phyloP scores from a whole-genome alignment of 306 rosid genomes.

The Calophaca sinica region DNA sequence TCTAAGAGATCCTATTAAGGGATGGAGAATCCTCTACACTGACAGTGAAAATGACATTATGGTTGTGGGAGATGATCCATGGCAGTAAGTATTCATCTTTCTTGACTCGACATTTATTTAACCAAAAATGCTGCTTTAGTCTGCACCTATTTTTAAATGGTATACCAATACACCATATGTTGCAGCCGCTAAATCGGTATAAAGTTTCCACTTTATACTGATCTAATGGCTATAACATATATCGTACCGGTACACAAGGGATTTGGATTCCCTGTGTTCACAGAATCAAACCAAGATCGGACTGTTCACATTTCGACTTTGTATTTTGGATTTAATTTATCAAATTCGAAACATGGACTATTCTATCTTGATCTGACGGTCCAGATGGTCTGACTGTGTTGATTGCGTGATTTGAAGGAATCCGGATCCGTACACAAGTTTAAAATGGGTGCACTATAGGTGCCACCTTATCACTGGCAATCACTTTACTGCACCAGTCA shows the following conservation, averaged over 20 bases:
- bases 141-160: background rate
- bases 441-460: no score
- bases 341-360: no score
- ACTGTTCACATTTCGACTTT: no score
- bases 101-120: slow-evolving; percentile 22
- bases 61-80: slow-evolving; percentile 97
- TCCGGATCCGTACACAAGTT: no score
- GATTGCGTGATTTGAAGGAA: no score
- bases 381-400: no score
- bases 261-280: no score
- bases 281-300: no score
- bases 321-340: no score
- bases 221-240: background rate
- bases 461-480: slow-evolving; percentile 22
- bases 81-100: slow-evolving; percentile 72
- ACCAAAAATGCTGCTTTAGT: slow-evolving; percentile 25
- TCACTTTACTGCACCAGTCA: background rate
- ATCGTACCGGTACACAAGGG: background rate
- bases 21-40: slow-evolving; percentile 89
- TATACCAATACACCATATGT: background rate
- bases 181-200: background rate
- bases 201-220: background rate
- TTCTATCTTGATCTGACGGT: no score
- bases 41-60: slow-evolving; percentile 96
- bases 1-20: slow-evolving; percentile 75